Base-by-base conservation (phyloP, 2,329 filamentous ascomycete genomes). In the Raffaelea albimanens region DNA sequence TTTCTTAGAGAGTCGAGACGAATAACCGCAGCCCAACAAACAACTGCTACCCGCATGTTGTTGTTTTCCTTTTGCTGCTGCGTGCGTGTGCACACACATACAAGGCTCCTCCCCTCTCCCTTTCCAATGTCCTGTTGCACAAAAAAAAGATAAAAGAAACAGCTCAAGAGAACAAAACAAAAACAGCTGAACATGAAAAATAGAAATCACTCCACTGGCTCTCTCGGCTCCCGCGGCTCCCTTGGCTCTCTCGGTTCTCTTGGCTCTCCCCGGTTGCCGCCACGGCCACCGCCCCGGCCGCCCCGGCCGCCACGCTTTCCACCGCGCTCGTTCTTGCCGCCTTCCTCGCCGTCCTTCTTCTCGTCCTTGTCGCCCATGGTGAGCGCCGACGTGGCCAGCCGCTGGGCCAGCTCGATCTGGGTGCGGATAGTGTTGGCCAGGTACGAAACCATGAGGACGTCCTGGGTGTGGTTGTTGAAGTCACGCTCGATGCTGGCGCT, bases 381-480 rank as follows among this genome's bases (percentile, higher is more conserved):
- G 20, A 90, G 73, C 58, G 78, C 76, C 54, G 85, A 81, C n/a
- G 82, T 93, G 46, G 91, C 91, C 61, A 98, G 75, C 55, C 91
- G 82, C 77, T 97, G 95, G 55, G 90, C 95, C 50, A 98, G 82
- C 63, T 97, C 93, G 72, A 98, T 96, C 74, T 98, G 93, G 58
- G 91, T 97, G 67, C 91, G 88, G 70, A 97, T 95, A 56, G 89
- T 96, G 77, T 97, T 98, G 66, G 93, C 89, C 55, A 98, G 79
- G 74, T 98, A 98, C 57, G 89, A 95, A 59, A 98, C 90, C 67
- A 97, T 90, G 56, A 98, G 82, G 52, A 98, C 90, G 67, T 98
- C 93, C 73, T 98, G 93, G 68, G 98, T 89, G 73, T 98, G 93
- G 75, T 95, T 95, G 81, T 98, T 98, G 80, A 98, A 98, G 74